Conservation (phyloP, 2,329 filamentous ascomycete species). For the Sclerotinia glacialis region DNA sequence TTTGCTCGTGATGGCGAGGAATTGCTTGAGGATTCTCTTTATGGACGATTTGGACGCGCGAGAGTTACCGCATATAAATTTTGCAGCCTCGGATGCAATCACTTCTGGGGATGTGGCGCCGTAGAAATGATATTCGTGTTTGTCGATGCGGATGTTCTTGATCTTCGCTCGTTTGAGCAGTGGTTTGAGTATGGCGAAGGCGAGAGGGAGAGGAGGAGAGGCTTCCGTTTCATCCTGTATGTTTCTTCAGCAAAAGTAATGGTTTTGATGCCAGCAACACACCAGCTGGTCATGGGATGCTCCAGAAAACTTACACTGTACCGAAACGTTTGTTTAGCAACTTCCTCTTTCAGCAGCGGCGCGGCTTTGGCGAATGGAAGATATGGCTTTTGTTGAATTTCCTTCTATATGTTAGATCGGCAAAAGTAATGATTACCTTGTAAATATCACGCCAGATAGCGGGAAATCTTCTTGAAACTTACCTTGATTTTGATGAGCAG, state of each 20-base stretch:
- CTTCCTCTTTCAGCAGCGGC: background rate
- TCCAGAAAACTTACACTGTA: background rate
- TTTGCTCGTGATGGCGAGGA: constrained; percentile 4
- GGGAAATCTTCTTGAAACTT: background rate
- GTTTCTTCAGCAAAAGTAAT: background rate
- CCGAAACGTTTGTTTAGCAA: background rate
- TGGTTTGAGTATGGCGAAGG: background rate
- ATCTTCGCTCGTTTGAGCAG: background rate
- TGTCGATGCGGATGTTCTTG: background rate
- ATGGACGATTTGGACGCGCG: background rate
- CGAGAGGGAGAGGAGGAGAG: background rate
- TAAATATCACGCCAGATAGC: too few relatives aligned
- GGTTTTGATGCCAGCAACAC: background rate
- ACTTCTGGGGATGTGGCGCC: background rate
- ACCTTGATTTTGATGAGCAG: background rate
- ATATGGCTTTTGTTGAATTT: background rate
- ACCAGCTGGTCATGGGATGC: too few relatives aligned
- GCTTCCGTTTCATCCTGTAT: background rate
- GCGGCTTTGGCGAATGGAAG: background rate
- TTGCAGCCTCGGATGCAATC: constrained; percentile 6
- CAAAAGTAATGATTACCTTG: background rate
- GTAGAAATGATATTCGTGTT: constrained; percentile 1
- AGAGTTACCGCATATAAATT: constrained; percentile 12
- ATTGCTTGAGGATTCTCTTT: background rate
- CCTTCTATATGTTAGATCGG: background rate